Evolutionary conservation across 208 protist genomes (phyloP), one percentile per base, ranked within the genome.

Genomic region (Leishmania arabica): DNA sequence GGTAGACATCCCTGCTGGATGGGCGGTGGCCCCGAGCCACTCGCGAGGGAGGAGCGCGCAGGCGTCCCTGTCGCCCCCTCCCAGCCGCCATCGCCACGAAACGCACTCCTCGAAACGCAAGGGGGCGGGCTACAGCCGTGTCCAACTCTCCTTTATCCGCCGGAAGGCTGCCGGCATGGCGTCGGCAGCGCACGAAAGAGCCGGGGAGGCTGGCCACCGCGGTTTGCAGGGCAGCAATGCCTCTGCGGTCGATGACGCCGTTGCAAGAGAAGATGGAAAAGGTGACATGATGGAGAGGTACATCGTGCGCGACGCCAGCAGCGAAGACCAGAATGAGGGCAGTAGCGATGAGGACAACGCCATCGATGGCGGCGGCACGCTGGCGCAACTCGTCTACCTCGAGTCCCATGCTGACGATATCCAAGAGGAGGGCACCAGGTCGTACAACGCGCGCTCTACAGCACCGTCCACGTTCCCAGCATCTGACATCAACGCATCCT

Each of bases 91-190:
- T 40, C 56, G 56, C 56, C 24, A 77, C 74, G 74, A 77, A 13
- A 31, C 9, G 1, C 51, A 65, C 74, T 37, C 74, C 8, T 15
- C 53, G 56, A 58, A 45, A 56, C 74, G 74, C 8, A 77, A 77
- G 56, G 74, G 74, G 5, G 74, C 34, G 24, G 74, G 74, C 9
- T 58, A 77, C 53, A 77, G 74, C 56, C 74, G 74, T 21, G 74
- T 77, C 15, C 21, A 40, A 4, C 34, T 84, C 37, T 84, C 81
- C 34, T 80, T 84, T 34, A 71, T 84, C n/a, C 81, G 81, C 0
- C 75, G n/a, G 45, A 66, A 77, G 49, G 27, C 56, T 47, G 31
- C 42, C 19, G 24, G 58, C 9, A 13, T 7, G 45, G 34, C 15
- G 53, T 9, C 74, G 13, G n/a, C 8, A 47, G 11, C 5, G 13